phyloP scores from a whole-genome alignment of 1,139 yeast species.

The Saccharomyces hybrid region DNA sequence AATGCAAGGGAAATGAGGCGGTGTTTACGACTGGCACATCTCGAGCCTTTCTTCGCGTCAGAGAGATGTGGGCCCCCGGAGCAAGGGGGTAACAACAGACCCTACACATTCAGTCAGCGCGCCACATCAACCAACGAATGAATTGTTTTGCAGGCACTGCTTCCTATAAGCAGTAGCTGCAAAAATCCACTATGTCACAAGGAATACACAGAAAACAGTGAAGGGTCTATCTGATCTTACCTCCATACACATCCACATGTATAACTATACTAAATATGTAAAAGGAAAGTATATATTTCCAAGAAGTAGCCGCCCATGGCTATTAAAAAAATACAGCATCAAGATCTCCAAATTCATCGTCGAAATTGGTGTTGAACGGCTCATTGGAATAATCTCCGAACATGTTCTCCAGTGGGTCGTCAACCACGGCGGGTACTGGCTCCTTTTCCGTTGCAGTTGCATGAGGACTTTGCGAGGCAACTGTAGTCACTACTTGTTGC shows the following conservation, averaged over 20 bases:
- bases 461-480: not conserved
- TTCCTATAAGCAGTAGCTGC: not conserved
- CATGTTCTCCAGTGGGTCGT: slow-evolving; percentile 5
- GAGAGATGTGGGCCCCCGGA: not conserved
- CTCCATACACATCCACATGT: not conserved
- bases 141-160: not conserved
- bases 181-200: not conserved
- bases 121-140: not conserved
- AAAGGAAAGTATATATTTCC: not conserved
- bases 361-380: slow-evolving; percentile 27
- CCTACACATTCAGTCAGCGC: not conserved
- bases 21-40: not conserved
- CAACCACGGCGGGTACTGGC: not conserved
- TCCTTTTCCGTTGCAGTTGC: slow-evolving; percentile 2
- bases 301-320: not conserved
- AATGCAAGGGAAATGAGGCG: not conserved
- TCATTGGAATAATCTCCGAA: slow-evolving; percentile 28
- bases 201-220: not conserved
- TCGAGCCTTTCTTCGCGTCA: not conserved
- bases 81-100: not conserved
- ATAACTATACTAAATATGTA: not conserved
- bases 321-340: slow-evolving; percentile 30
- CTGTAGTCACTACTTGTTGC: slow-evolving; percentile 11
- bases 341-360: slow-evolving; percentile 30
- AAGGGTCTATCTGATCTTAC: not conserved